Evolutionary conservation across 805 yeast genomes (phyloP), one percentile per base, ranked within the genome.

Genomic region (Lachancea quebecensis): DNA sequence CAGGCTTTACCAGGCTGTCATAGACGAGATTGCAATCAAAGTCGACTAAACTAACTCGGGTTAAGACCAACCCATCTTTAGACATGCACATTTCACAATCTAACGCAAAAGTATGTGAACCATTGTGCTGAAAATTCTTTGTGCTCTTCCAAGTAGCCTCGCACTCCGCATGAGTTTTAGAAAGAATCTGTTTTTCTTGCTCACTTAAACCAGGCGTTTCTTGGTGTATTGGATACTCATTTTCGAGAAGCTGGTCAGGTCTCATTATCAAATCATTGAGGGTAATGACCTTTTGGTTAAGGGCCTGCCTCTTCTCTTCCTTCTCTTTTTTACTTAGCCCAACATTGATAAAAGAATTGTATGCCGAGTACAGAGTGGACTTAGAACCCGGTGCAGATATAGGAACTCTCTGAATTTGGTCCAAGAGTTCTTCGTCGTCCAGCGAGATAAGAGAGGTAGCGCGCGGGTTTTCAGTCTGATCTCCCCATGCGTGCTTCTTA

Each of bases 61-160:
- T 79, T 35, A 91, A 68, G 1, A 78, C 95, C 35, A 74, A 72
- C 0, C 88, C 89, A 1, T 57, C 50, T 0, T 68, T 75, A 0
- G 90, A 65, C 47, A 73, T 66, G 60, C 96, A 88, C 88, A 91
- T 93, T 65, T 91, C 99, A 70, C 99, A 93, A 65, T 91, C 99
- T 15, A 93, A 52, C 0, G 95, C 93, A 66, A 78, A 87, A 0
- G 84, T 77, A 46, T 72, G 79, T 0, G 84, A 74, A 0, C 81
- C 82, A 9, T 71, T 79, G 50, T 78, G 81, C 1, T 74, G 76
- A 49, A 78, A 75, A 1, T 57, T 45, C 11, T 34, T 51, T 0
- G 95, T 83, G 36, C 77, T 77, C 1, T 68, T 72, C 81, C 84
- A 84, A 4, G 28, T 35, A 14, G 29, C 21, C 17, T 47, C 44